phyloP scores from a whole-genome alignment of 257 asterid genomes.

The Solanum pennellii region DNA sequence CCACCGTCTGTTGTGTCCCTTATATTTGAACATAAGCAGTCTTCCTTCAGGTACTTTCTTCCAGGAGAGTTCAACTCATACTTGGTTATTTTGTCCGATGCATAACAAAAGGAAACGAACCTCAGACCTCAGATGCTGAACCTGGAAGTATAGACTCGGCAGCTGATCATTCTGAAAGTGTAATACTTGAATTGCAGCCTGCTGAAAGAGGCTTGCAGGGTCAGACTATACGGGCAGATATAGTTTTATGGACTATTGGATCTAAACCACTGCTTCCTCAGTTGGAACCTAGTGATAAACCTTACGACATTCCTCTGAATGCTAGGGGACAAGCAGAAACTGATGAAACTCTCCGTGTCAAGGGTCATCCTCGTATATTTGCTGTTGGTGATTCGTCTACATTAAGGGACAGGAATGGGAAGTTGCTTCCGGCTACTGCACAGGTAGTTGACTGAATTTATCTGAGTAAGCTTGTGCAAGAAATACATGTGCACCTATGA shows the following conservation, averaged over 20 bases:
- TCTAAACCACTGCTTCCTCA: constrained; percentile 66
- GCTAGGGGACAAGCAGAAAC: constrained; percentile 95
- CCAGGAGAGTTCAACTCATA: constrained; percentile 75
- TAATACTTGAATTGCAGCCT: constrained; percentile 75
- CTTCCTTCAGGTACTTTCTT: constrained; percentile 63
- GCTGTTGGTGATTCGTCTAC: constrained; percentile 95
- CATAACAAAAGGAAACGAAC: constrained; percentile 34
- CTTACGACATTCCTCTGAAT: constrained; percentile 58
- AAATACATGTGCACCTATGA: neutral
- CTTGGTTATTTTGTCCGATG: constrained; percentile 75
- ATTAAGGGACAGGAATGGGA: constrained; percentile 59
- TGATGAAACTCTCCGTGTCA: constrained; percentile 90
- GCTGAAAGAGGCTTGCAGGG: constrained; percentile 49
- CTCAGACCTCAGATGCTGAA: constrained; percentile 15
- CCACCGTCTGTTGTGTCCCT: neutral
- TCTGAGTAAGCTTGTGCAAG: neutral
- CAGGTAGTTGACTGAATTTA: constrained; percentile 42
- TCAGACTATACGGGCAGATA: constrained; percentile 54
- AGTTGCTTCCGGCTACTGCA: constrained; percentile 87
- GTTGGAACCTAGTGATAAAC: constrained; percentile 35
- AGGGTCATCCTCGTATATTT: constrained; percentile 93
- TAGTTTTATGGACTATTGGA: constrained; percentile 93
- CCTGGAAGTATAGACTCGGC: constrained; percentile 9
- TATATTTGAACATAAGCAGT: neutral
- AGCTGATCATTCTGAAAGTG: constrained; percentile 20